phyloP scores from a whole-genome alignment of 1,139 yeast species.

The Lodderomyces theae region DNA sequence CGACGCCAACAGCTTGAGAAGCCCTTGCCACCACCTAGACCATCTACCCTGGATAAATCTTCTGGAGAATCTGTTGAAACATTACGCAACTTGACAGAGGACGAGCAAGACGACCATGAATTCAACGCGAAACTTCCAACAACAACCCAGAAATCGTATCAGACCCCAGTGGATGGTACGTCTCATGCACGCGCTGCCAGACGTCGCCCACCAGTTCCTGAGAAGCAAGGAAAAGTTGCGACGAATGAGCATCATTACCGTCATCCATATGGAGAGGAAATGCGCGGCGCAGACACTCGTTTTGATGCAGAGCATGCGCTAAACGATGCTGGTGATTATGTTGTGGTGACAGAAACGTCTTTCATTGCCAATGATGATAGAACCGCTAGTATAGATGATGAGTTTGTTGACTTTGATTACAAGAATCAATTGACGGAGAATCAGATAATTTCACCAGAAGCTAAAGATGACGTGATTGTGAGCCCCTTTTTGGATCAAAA shows the following conservation, averaged over 20 bases:
- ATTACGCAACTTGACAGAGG: conserved; percentile 22
- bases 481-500: conserved; percentile 12
- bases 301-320: background rate
- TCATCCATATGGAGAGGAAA: conserved; percentile 4
- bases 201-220: conserved; percentile 12
- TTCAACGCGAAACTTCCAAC: conserved; percentile 35
- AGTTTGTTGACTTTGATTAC: conserved; percentile 33
- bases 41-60: conserved; percentile 9
- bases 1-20: conserved; percentile 15
- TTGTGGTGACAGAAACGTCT: background rate
- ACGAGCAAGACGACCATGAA: conserved; percentile 23
- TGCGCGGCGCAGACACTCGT: conserved; percentile 8
- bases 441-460: conserved; percentile 18
- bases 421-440: conserved; percentile 20
- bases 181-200: conserved; percentile 15
- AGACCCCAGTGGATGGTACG: conserved; percentile 34
- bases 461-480: conserved; percentile 5
- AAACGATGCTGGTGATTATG: conserved; percentile 2
- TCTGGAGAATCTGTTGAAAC: conserved; percentile 14
- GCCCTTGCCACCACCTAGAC: conserved; percentile 11
- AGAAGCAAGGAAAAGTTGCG: conserved; percentile 1
- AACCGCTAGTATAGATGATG: conserved; percentile 4
- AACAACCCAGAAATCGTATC: conserved; percentile 30
- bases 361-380: background rate
- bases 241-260: conserved; percentile 1